These are phyloP conservation scores for Wickerhamomyces subpelliculosus DNA, from an alignment of 805 yeast species.

Conservation along the genomic window DNA sequence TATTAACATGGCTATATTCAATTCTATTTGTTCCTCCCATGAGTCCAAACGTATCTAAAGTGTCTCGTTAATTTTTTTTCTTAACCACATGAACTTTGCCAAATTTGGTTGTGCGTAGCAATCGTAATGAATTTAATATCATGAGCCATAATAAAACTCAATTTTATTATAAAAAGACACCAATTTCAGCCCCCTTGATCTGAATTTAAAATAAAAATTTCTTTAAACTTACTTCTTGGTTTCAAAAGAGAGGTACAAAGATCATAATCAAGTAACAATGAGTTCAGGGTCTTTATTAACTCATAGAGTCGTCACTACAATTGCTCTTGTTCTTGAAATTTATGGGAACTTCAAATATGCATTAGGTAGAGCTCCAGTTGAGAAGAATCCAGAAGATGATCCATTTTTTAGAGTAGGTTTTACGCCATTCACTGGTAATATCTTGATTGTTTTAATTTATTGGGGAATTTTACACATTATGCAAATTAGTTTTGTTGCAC, in stretches of 20 bases:
- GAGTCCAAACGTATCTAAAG: not conserved
- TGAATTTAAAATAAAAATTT: too few relatives aligned
- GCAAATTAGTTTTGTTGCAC: constrained; percentile 46
- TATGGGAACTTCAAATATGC: constrained; percentile 51
- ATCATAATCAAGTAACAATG: not conserved
- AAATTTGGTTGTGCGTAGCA: not conserved
- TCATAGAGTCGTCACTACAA: constrained; percentile 39
- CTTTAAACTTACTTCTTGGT: too few relatives aligned
- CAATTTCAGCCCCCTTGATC: too few relatives aligned
- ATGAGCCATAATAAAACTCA: not conserved
- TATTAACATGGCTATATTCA: too few relatives aligned
- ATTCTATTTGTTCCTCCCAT: too few relatives aligned
- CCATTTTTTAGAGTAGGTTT: constrained; percentile 43
- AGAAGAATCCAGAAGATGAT: constrained; percentile 31
- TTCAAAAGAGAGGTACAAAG: too few relatives aligned
- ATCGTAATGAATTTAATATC: not conserved
- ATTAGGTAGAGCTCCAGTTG: constrained; percentile 45
- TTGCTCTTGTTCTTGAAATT: constrained; percentile 48
- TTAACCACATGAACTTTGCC: not conserved
- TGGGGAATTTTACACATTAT: constrained; percentile 50
- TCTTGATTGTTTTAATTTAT: constrained; percentile 41
- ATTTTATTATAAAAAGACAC: not conserved
- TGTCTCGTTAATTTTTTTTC: not conserved
- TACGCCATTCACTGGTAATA: constrained; percentile 67
- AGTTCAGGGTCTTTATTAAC: constrained; percentile 11